Evolutionary conservation across 768 basidiomycete species (phyloP).

Genomic region (Neoboletus brunneissimus): DNA sequence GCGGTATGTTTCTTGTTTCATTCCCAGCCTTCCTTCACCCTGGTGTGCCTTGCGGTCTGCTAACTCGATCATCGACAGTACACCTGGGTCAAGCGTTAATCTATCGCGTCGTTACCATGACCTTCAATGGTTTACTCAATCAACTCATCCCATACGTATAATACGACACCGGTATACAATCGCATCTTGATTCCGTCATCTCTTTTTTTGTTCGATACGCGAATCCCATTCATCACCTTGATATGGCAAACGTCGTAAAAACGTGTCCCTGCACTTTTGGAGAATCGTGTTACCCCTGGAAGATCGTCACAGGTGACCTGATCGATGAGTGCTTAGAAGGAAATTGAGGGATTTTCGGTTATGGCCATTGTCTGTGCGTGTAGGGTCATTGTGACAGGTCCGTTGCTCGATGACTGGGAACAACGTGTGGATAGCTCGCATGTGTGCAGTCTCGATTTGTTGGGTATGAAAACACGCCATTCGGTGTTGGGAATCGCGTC

Average conservation of each 20-base stretch:
- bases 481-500: too few species aligned
- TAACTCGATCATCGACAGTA: conserved; percentile 47
- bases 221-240: neutral
- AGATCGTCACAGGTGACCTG: too few species aligned
- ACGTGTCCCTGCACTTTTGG: neutral
- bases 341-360: too few species aligned
- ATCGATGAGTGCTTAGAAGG: too few species aligned
- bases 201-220: too few species aligned
- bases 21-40: neutral
- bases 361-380: too few species aligned
- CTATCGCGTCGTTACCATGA: neutral
- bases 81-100: conserved; percentile 94
- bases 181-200: neutral
- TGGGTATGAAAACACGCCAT: too few species aligned
- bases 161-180: neutral
- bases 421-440: too few species aligned
- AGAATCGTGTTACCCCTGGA: neutral
- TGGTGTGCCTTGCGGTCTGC: neutral
- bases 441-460: too few species aligned
- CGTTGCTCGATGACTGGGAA: too few species aligned
- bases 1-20: conserved; percentile 52
- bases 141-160: neutral
- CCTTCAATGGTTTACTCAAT: neutral
- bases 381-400: too few species aligned
- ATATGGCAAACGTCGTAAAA: neutral